Conservation (phyloP, 768 basidiomycete species). For the Neoboletus subvelutipes region DNA sequence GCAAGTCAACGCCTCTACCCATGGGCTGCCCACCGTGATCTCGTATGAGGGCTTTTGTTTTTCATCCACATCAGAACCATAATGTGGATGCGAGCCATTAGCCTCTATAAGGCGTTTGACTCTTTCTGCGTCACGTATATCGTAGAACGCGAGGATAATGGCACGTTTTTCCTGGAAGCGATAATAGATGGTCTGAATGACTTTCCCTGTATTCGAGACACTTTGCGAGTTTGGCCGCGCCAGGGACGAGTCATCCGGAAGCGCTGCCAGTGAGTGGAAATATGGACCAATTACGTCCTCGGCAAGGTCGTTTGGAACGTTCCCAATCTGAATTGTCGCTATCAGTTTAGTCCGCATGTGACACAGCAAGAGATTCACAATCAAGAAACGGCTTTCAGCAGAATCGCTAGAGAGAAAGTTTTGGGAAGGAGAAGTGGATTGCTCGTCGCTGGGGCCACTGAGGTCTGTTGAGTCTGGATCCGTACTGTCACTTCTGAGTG, state of each 20-base stretch:
- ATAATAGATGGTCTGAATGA: conserved; percentile 58
- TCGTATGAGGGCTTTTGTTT: conserved; percentile 8
- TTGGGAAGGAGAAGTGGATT: conserved; percentile 14
- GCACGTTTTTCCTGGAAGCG: conserved; percentile 51
- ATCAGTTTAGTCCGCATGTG: conserved; percentile 7
- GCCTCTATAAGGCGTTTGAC: conserved; percentile 43
- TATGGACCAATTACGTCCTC: conserved; percentile 32
- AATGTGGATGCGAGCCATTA: conserved; percentile 9
- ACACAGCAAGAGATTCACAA: conserved; percentile 18
- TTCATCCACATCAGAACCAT: conserved; percentile 1
- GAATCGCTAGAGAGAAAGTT: conserved; percentile 13
- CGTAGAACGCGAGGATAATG: conserved; percentile 59
- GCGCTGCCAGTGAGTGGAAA: conserved; percentile 28
- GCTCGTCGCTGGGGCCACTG: conserved; percentile 22
- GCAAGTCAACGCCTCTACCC: conserved; percentile 37
- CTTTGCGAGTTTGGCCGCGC: conserved; percentile 7
- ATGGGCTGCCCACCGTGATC: conserved; percentile 8
- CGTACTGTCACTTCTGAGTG: conserved; percentile 40
- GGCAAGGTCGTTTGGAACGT: conserved; percentile 36
- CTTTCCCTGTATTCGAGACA: conserved; percentile 19
- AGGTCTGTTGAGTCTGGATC: conserved; percentile 34
- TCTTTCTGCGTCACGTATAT: conserved; percentile 52
- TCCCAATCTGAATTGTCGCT: conserved; percentile 36
- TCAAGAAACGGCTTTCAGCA: conserved; percentile 33
- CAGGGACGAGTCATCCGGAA: conserved; percentile 7